Percentiles rank a stretch among this genome's conserved stretches.
Evolutionary conservation across 2,329 filamentous ascomycete genomes (phyloP).

Genomic region (Hyphodiscus sp.): DNA sequence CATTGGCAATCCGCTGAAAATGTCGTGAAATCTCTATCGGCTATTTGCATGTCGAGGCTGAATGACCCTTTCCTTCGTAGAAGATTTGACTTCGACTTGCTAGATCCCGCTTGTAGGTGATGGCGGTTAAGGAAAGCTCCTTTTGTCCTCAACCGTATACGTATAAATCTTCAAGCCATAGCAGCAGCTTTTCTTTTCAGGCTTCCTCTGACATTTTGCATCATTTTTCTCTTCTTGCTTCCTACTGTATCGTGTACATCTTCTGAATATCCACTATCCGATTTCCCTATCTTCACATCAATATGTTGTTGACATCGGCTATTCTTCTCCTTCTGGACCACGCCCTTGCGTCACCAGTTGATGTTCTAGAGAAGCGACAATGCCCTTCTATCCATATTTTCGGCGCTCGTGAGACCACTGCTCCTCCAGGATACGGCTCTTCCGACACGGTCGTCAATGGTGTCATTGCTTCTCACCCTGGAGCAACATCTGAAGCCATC

Average conservation of each 20-base stretch:
- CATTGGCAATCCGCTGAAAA: not conserved
- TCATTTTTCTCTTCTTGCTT: not conserved
- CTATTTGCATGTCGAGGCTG: not conserved
- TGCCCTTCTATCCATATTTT: constrained; percentile 44
- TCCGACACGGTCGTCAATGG: constrained; percentile 44
- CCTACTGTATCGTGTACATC: not conserved
- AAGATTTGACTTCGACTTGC: not conserved
- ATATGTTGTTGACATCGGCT: not conserved
- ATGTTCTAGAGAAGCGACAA: constrained; percentile 13
- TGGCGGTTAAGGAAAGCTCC: not conserved
- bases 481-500: constrained; percentile 49
- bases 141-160: not conserved
- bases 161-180: too few species aligned
- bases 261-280: not conserved
- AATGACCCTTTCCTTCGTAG: not conserved
- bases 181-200: not conserved
- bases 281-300: not conserved
- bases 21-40: not conserved
- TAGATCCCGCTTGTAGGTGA: not conserved
- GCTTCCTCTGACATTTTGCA: not conserved
- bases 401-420: constrained; percentile 45
- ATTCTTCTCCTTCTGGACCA: constrained; percentile 5
- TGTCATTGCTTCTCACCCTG: constrained; percentile 41
- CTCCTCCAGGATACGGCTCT: constrained; percentile 43
- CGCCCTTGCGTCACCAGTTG: constrained; percentile 6